Evolutionary conservation across 805 yeast genomes (phyloP), one percentile per base, ranked within the genome.

Genomic region (Vanderwaltozyma polyspora): DNA sequence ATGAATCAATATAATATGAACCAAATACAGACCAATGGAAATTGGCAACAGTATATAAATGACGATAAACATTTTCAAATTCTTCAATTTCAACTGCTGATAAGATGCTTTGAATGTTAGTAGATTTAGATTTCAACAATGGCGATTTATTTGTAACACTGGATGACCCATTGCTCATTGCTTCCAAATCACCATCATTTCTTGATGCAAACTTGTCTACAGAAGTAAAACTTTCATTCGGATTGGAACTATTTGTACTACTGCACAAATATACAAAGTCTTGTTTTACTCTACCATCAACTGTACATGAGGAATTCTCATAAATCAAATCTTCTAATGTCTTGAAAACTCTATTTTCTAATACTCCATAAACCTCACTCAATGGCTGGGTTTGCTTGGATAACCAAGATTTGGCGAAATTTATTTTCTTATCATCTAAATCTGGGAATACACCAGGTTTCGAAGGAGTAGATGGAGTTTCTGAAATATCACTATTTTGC

Each of bases 21-120:
- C 83, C 86, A 57, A 84, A 83, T 10, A 84, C 94, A 37, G 72
- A 76, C 83, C 86, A 79, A 57, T 84, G 93, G 60, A 84, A 79
- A 38, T 75, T 77, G 32, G 74, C 73, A 38, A 84, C 67, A 12
- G 81, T 74, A 39, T 76, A 68, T 33, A 80, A 61, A 45, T 82
- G 71, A 34, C 68, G 69, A 28, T 76, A 71, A 33, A 77, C 66
- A 43, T 69, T 66, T 31, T 66, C 68, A 44, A 79, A 63, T 43
- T 79, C 87, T n/a, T 62, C 69, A 36, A 62, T 51, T 19, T 59
- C 48, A 32, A 36, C 53, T 9, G 29, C 12, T 12, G 35, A 32
- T 14, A 28, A 19, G 13, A 33, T 19, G 16, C 24, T 26, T 32
- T 19, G 10, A 14, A 21, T 32, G 14, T 26, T 19, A 21, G 19